phyloP scores from a whole-genome alignment of 1,284 basidiomycete genomes.

The Cutaneotrichosporon dermatis region DNA sequence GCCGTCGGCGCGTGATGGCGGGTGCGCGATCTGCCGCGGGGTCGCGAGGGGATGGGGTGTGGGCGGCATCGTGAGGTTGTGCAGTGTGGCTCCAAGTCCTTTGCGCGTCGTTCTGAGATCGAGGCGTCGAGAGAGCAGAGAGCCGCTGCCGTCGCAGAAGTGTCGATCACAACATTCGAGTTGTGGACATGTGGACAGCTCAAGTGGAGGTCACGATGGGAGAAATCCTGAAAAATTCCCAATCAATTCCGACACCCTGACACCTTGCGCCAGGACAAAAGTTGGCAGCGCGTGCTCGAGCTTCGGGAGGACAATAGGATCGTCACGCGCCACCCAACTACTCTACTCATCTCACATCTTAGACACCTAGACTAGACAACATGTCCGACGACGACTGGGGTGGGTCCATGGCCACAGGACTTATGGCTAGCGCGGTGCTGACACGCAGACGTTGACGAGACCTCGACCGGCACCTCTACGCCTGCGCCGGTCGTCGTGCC shows the following conservation, averaged over 20 bases:
- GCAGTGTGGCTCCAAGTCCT: no score
- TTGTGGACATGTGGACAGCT: not conserved
- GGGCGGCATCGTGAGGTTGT: conserved; percentile 37
- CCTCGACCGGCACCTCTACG: conserved; percentile 48
- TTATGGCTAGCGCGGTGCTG: not conserved
- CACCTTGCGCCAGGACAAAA: conserved; percentile 6
- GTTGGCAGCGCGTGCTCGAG: conserved; percentile 3
- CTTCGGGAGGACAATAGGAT: no score
- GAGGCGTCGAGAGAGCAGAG: no score
- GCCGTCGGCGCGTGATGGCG: conserved; percentile 77
- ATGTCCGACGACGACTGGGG: conserved; percentile 46
- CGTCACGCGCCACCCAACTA: no score
- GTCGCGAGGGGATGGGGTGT: conserved; percentile 80
- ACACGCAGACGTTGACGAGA: conserved; percentile 52
- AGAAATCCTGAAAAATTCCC: not conserved
- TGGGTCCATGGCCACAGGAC: conserved; percentile 14
- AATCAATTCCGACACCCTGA: not conserved
- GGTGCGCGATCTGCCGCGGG: conserved; percentile 66
- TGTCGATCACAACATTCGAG: not conserved
- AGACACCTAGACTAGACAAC: conserved; percentile 10
- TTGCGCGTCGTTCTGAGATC: no score
- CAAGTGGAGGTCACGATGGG: conserved; percentile 1
- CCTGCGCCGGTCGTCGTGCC: conserved; percentile 41
- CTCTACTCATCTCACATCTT: not conserved
- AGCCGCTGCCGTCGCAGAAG: no score